Conservation (phyloP, 192 early-diverging fungal species). For the Backusella australiensis region DNA sequence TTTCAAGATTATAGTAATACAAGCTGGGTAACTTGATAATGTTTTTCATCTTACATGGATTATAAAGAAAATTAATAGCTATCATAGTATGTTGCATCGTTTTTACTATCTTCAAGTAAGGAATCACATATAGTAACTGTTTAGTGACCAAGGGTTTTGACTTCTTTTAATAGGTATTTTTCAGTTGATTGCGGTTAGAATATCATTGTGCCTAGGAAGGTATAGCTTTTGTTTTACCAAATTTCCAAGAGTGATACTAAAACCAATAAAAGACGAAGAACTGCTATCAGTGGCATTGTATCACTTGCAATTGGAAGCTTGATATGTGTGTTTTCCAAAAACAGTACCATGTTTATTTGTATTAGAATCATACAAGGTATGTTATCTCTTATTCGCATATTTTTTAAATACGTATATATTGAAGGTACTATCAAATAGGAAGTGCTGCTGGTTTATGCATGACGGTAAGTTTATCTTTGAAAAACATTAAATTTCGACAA, state of each 20-base stretch:
- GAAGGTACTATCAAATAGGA: neutral
- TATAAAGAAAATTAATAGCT: neutral
- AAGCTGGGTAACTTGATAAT: neutral
- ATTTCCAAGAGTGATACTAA: neutral
- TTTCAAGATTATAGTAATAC: neutral
- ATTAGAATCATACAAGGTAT: neutral
- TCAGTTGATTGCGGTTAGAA: neutral
- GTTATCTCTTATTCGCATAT: neutral
- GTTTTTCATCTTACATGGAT: neutral
- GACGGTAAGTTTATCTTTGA: neutral
- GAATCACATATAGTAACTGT: neutral
- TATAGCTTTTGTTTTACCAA: neutral
- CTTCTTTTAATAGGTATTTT: neutral
- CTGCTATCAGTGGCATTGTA: neutral
- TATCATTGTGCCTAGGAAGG: neutral
- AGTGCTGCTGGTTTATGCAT: neutral
- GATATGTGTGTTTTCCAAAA: neutral
- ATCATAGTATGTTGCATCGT: neutral
- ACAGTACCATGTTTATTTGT: neutral
- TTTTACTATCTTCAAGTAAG: neutral
- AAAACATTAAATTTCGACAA: neutral
- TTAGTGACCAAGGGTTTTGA: neutral
- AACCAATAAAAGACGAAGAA: neutral
- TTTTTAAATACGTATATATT: neutral
- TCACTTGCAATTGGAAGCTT: neutral